Conservation (phyloP, 2,329 filamentous ascomycete genomes). For the Teratosphaeriaceae sp. region DNA sequence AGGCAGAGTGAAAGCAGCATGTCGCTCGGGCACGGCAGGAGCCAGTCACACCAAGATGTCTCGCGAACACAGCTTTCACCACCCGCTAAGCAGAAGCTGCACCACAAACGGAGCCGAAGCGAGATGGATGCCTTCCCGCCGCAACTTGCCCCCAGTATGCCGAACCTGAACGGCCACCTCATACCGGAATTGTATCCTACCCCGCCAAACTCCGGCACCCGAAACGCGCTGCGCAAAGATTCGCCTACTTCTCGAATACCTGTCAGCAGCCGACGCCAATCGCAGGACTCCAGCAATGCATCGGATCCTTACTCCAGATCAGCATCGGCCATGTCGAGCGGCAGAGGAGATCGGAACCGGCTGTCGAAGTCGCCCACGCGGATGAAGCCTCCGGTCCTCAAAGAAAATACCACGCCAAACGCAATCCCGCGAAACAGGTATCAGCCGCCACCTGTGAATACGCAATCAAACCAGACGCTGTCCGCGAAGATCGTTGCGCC, state of each 20-base stretch:
- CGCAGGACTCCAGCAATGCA: conserved; percentile 25
- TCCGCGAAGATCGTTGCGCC: conserved; percentile 69
- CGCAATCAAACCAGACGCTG: conserved; percentile 34
- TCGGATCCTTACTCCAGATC: conserved; percentile 21
- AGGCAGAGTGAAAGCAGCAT: conserved; percentile 68
- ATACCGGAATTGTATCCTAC: conserved; percentile 18
- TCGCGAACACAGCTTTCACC: conserved; percentile 15
- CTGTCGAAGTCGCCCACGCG: conserved; percentile 25
- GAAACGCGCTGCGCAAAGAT: conserved; percentile 10
- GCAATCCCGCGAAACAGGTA: conserved; percentile 27
- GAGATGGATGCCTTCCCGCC: conserved; percentile 22
- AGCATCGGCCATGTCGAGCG: conserved; percentile 22
- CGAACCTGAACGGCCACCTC: conserved; percentile 17
- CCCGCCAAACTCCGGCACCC: conserved; percentile 17
- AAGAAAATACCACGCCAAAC: conserved; percentile 23
- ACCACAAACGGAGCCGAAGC: conserved; percentile 28
- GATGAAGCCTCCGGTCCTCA: conserved; percentile 14
- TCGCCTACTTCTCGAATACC: conserved; percentile 25
- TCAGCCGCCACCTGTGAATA: conserved; percentile 22
- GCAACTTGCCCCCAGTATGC: conserved; percentile 23
- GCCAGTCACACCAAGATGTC: conserved; percentile 44
- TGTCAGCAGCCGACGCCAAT: conserved; percentile 23
- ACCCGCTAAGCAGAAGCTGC: conserved; percentile 17
- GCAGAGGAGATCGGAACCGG: conserved; percentile 14
- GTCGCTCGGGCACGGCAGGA: conserved; percentile 46